Conservation (phyloP, 257 asterid species). For the Lycium barbarum region DNA sequence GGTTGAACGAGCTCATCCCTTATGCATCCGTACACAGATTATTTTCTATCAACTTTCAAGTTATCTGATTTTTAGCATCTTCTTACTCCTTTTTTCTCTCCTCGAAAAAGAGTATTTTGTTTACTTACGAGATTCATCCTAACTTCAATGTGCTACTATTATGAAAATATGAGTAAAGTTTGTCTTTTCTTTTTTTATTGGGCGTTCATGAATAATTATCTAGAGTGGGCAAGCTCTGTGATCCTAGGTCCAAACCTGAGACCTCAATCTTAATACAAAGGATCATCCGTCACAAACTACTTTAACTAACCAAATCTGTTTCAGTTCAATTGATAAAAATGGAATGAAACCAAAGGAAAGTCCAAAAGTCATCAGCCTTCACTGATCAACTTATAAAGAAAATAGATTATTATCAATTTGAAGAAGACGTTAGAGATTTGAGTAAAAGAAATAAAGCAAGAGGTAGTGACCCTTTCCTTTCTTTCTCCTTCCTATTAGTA, state of each 20-base stretch:
- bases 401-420: background rate
- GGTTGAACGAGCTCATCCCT: background rate
- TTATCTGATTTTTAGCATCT: background rate
- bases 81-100: background rate
- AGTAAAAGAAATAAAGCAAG: background rate
- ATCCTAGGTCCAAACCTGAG: constrained; percentile 2
- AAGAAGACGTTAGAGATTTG: background rate
- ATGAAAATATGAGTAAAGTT: too few species aligned
- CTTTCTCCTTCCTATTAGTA: background rate
- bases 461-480: constrained; percentile 19
- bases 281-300: constrained; percentile 9
- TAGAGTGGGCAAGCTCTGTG: background rate
- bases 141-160: background rate
- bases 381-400: background rate
- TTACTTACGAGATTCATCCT: background rate
- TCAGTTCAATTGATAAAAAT: background rate
- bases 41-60: background rate
- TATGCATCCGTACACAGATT: background rate
- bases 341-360: background rate
- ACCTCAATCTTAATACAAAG: background rate
- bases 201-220: background rate
- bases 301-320: background rate
- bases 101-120: background rate
- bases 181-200: background rate
- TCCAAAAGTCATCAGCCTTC: background rate